These are phyloP conservation scores for Tricladium varicosporioides DNA, from an alignment of 2,329 filamentous ascomycete genomes.

Conservation along the genomic window DNA sequence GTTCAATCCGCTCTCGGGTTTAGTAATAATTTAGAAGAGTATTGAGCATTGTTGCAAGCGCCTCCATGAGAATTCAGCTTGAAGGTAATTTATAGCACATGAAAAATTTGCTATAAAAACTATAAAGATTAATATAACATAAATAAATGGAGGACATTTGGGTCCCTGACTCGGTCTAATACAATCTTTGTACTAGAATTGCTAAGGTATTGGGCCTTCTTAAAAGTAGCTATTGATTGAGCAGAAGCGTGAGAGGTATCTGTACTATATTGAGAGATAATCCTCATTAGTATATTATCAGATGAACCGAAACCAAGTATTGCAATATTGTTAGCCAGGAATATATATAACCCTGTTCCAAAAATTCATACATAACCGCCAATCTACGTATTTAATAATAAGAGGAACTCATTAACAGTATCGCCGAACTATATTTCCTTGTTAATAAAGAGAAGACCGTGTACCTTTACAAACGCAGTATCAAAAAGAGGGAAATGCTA, in stretches of 20 bases:
- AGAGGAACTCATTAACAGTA: conserved; percentile 49
- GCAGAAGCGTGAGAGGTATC: background rate
- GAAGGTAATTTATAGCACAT: conserved; percentile 20
- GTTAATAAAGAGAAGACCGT: conserved; percentile 62
- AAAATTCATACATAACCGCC: conserved; percentile 43
- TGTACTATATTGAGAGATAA: conserved; percentile 10
- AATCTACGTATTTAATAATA: conserved; percentile 56
- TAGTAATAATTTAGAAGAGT: conserved; percentile 18
- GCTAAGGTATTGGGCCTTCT: conserved; percentile 22
- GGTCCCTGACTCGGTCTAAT: conserved; percentile 27
- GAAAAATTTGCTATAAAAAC: conserved; percentile 20
- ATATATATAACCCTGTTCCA: conserved; percentile 54
- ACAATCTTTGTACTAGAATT: conserved; percentile 24
- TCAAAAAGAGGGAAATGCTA: conserved; percentile 48
- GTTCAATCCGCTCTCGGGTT: conserved; percentile 17
- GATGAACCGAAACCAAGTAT: conserved; percentile 31
- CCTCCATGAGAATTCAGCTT: conserved; percentile 28
- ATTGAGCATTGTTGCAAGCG: conserved; percentile 25
- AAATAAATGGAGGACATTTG: conserved; percentile 31
- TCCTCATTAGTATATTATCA: conserved; percentile 29
- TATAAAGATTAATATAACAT: conserved; percentile 31
- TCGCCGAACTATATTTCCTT: conserved; percentile 44
- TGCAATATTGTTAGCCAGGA: conserved; percentile 43
- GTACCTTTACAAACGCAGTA: conserved; percentile 58
- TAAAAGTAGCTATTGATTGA: conserved; percentile 14